Evolutionary conservation across 345 rosid species (phyloP).

Genomic region (Camelina neglecta): DNA sequence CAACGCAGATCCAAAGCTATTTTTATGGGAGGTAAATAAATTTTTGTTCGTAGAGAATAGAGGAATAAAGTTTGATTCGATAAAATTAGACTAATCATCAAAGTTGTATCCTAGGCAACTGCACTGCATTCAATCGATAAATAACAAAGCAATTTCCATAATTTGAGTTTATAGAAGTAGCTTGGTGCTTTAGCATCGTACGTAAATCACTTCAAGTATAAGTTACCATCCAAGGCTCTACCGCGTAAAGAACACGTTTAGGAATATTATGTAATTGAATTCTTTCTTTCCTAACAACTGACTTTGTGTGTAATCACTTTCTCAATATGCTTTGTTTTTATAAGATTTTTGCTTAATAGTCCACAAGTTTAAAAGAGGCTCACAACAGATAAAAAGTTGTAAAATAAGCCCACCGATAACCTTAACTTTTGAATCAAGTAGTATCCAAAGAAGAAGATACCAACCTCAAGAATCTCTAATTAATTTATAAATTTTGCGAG

Average conservation of each 20-base stretch:
- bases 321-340: background rate
- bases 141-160: background rate
- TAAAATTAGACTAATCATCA: background rate
- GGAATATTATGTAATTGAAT: constrained; percentile 4
- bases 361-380: background rate
- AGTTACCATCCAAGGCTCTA: constrained; percentile 11
- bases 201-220: constrained; percentile 33
- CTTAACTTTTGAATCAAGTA: background rate
- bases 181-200: constrained; percentile 25
- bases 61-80: background rate
- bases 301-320: background rate
- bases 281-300: background rate
- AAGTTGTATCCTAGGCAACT: too few species aligned
- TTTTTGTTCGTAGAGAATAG: background rate
- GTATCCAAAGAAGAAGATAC: constrained; percentile 6
- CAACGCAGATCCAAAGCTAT: background rate
- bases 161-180: background rate
- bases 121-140: background rate
- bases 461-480: background rate
- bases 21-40: background rate
- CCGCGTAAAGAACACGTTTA: constrained; percentile 27
- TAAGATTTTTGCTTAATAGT: background rate
- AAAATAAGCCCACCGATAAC: background rate
- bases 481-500: too few species aligned
- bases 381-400: background rate